Evolutionary conservation across 2,329 filamentous ascomycete genomes (phyloP).

Genomic region (Colletotrichum sp.): DNA sequence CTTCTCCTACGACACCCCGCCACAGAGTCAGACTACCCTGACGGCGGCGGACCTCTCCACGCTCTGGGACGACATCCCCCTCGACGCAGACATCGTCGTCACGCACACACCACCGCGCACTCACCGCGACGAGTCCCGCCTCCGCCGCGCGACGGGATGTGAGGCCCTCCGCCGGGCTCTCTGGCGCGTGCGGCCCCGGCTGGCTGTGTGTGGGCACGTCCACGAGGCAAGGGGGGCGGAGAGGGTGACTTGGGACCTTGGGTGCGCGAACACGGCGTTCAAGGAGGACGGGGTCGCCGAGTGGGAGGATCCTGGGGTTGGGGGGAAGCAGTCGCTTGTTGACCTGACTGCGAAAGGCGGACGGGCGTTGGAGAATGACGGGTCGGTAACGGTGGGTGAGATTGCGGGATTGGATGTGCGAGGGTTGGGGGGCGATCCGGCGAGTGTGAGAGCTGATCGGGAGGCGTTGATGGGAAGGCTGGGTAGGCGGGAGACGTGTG

Average conservation of each 20-base stretch:
- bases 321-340: slow-evolving; percentile 66
- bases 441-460: slow-evolving; percentile 45
- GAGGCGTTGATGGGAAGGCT: slow-evolving; percentile 44
- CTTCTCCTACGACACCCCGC: slow-evolving; percentile 62
- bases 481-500: slow-evolving; percentile 70
- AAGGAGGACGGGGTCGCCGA: slow-evolving; percentile 46
- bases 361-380: slow-evolving; percentile 51
- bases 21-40: background rate
- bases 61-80: slow-evolving; percentile 68
- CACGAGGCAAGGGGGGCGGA: slow-evolving; percentile 71
- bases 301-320: slow-evolving; percentile 66
- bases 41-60: slow-evolving; percentile 28
- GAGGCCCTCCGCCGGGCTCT: slow-evolving; percentile 61
- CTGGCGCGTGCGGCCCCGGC: slow-evolving; percentile 64
- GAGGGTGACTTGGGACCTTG: slow-evolving; percentile 65
- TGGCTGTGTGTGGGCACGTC: slow-evolving; percentile 76
- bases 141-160: slow-evolving; percentile 58
- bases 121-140: slow-evolving; percentile 58
- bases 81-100: slow-evolving; percentile 68
- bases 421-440: slow-evolving; percentile 46
- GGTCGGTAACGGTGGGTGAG: slow-evolving; percentile 20
- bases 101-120: slow-evolving; percentile 72
- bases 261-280: slow-evolving; percentile 40
- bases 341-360: slow-evolving; percentile 59
- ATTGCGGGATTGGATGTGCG: slow-evolving; percentile 31